These are phyloP conservation scores for Boletus eberwhitei DNA, from an alignment of 768 basidiomycete species.

Conservation along the genomic window DNA sequence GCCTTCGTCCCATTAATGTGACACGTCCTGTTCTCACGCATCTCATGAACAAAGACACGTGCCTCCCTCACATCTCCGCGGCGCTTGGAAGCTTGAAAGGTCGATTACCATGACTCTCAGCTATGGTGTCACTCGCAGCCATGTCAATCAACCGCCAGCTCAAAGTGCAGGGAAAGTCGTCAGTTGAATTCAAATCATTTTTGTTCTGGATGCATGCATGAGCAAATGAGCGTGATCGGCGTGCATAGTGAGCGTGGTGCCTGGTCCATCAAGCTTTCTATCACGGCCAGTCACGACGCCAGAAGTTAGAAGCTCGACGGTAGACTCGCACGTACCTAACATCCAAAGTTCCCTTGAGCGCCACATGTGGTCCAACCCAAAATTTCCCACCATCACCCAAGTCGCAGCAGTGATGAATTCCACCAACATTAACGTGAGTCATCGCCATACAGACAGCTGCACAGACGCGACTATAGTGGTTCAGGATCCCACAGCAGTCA, in stretches of 20 bases:
- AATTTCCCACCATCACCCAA: not conserved
- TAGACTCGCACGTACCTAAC: no score
- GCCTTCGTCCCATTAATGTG: not conserved
- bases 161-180: not conserved
- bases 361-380: not conserved
- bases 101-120: no score
- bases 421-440: constrained; percentile 58
- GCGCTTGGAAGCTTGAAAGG: not conserved
- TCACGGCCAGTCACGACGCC: no score
- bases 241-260: no score
- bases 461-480: not conserved
- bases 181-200: no score
- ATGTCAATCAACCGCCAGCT: no score
- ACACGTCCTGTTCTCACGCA: not conserved
- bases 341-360: no score
- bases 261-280: no score
- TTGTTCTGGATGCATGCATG: no score
- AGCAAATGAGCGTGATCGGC: no score
- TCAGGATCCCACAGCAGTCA: constrained; percentile 65
- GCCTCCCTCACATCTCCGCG: constrained; percentile 7
- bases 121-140: no score
- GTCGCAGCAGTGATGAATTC: constrained; percentile 23
- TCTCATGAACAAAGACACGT: not conserved
- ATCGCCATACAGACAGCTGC: not conserved
- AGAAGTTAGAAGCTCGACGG: no score